These are phyloP conservation scores for Cystofilobasidium capitatum DNA, from an alignment of 768 basidiomycete species.

Conservation along the genomic window DNA sequence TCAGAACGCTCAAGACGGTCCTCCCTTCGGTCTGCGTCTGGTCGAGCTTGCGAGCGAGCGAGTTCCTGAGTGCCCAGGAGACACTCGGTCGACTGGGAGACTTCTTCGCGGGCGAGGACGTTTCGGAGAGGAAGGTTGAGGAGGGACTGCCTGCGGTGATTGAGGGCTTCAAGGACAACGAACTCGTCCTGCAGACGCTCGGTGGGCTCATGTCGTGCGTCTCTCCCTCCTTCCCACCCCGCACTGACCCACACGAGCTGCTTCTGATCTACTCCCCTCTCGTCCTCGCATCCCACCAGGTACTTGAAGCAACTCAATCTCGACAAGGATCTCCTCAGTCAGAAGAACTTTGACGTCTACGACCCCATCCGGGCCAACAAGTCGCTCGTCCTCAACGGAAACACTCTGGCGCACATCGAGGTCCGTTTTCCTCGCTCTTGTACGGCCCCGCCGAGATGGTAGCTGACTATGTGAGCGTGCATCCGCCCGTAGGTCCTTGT, in stretches of 20 bases:
- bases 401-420: slow-evolving; percentile 90
- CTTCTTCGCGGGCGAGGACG: slow-evolving; percentile 29
- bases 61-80: slow-evolving; percentile 54
- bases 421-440: slow-evolving; percentile 43
- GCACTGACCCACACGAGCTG: not conserved
- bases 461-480: not conserved
- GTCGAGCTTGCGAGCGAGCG: slow-evolving; percentile 50
- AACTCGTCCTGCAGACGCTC: slow-evolving; percentile 65
- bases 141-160: slow-evolving; percentile 59
- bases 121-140: slow-evolving; percentile 35
- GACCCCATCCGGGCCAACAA: slow-evolving; percentile 89
- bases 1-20: slow-evolving; percentile 67
- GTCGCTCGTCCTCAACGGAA: slow-evolving; percentile 80
- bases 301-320: slow-evolving; percentile 89
- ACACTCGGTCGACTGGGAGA: slow-evolving; percentile 32
- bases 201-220: slow-evolving; percentile 83
- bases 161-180: slow-evolving; percentile 56
- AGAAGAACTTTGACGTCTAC: slow-evolving; percentile 96
- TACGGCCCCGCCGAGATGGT: too few species aligned
- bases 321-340: slow-evolving; percentile 84
- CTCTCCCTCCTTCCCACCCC: not conserved
- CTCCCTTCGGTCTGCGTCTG: slow-evolving; percentile 74
- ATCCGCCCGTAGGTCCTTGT: slow-evolving; percentile 51
- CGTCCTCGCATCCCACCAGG: slow-evolving; percentile 40
- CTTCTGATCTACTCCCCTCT: not conserved